Evolutionary conservation across 139 green algal species (phyloP).

Genomic region (Picochlorum sp.): DNA sequence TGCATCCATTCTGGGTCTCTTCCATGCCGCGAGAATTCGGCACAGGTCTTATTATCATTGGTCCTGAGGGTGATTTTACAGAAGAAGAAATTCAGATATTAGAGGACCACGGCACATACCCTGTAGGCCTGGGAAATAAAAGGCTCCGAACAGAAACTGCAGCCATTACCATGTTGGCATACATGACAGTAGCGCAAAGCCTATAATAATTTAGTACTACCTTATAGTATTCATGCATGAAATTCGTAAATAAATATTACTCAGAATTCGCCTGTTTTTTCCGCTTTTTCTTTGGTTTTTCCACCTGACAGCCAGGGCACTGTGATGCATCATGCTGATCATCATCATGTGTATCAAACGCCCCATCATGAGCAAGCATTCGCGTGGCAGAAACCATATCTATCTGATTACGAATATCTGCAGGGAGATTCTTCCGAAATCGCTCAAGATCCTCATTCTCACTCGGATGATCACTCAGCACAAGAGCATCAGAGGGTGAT

Average conservation of each 20-base stretch:
- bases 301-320: not conserved
- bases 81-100: slow-evolving; percentile 52
- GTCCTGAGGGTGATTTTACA: slow-evolving; percentile 86
- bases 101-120: slow-evolving; percentile 35
- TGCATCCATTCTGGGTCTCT: slow-evolving; percentile 15
- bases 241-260: too few relatives aligned
- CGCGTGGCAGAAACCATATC: not conserved
- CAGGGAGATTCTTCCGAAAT: not conserved
- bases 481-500: not conserved
- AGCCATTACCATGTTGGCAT: slow-evolving; percentile 66
- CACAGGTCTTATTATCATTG: slow-evolving; percentile 53
- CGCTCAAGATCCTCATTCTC: not conserved
- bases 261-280: too few relatives aligned
- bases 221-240: too few relatives aligned
- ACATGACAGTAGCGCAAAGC: slow-evolving; percentile 18
- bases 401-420: slow-evolving; percentile 13
- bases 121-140: slow-evolving; percentile 60
- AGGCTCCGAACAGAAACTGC: slow-evolving; percentile 80
- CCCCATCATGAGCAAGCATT: not conserved
- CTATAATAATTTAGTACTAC: not conserved
- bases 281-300: too few relatives aligned
- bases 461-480: too few relatives aligned
- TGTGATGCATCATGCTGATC: not conserved
- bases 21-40: slow-evolving; percentile 1
- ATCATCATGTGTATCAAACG: not conserved